These are phyloP conservation scores for Globisporangium cederbergense DNA, from an alignment of 352 stramenopile species.

Conservation along the genomic window DNA sequence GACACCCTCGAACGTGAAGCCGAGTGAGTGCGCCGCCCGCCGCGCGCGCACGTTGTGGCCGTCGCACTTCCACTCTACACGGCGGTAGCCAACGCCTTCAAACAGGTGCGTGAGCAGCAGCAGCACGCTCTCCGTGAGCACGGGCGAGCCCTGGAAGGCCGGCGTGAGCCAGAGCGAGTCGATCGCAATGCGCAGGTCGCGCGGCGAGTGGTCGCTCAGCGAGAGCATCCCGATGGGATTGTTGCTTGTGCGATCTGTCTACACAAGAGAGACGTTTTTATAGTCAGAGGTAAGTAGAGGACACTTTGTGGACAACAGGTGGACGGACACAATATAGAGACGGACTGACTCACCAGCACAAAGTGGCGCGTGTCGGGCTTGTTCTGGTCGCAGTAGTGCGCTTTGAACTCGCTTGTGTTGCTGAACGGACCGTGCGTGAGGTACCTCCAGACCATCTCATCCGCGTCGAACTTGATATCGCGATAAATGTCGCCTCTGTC, in stretches of 20 bases:
- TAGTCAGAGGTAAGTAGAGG: not conserved
- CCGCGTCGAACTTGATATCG: conserved; percentile 54
- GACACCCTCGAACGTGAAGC: conserved; percentile 87
- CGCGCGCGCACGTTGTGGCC: conserved; percentile 84
- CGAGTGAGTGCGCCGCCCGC: conserved; percentile 71
- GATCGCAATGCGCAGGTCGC: conserved; percentile 74
- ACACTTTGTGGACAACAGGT: not conserved
- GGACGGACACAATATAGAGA: not conserved
- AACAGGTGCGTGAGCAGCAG: conserved; percentile 77
- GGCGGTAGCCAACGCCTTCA: conserved; percentile 57
- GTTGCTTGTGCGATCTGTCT: conserved; percentile 46
- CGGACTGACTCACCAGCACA: conserved; percentile 35
- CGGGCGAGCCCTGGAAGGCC: conserved; percentile 59
- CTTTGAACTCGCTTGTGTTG: conserved; percentile 30
- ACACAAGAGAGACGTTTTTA: not conserved
- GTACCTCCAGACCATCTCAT: conserved; percentile 81
- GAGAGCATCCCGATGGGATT: conserved; percentile 76
- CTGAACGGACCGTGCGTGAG: conserved; percentile 61
- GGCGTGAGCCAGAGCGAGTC: conserved; percentile 78
- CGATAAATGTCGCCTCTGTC: conserved; percentile 59
- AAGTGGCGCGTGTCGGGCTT: conserved; percentile 45
- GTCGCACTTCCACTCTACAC: conserved; percentile 86
- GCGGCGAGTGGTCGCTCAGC: conserved; percentile 71
- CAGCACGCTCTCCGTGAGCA: conserved; percentile 57
- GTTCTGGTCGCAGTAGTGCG: conserved; percentile 31